Percentiles rank a stretch among this genome's conserved stretches.
Evolutionary conservation across 805 yeast species (phyloP).

Genomic region (Ogataea glucozyma): DNA sequence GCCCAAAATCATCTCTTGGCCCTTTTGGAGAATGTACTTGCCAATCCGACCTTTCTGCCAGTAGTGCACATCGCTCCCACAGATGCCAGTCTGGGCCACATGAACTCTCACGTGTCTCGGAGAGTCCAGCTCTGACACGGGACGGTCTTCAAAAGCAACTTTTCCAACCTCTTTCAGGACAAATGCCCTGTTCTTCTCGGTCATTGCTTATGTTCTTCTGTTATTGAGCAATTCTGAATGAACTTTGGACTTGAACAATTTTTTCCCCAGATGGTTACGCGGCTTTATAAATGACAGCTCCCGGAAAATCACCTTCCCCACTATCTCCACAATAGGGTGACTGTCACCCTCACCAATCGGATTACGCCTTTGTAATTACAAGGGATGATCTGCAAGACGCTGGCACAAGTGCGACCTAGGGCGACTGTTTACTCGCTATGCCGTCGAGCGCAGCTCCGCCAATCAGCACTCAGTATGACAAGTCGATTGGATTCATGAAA

Average conservation of each 20-base stretch:
- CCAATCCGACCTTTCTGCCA: slow-evolving; percentile 47
- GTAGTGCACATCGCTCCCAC: slow-evolving; percentile 87
- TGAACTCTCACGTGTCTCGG: slow-evolving; percentile 70
- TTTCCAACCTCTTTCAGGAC: slow-evolving; percentile 65
- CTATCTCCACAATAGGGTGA: slow-evolving; percentile 1
- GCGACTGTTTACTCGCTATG: no score
- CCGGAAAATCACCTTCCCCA: no score
- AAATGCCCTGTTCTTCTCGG: slow-evolving; percentile 44
- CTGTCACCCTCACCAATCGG: no score
- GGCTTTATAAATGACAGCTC: no score
- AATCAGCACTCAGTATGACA: no score
- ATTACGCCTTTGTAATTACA: no score
- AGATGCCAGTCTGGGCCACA: slow-evolving; percentile 81
- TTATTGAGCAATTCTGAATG: not conserved
- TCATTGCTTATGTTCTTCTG: not conserved
- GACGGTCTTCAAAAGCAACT: slow-evolving; percentile 65
- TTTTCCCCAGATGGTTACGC: no score
- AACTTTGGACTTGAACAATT: not conserved
- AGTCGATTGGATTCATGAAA: no score
- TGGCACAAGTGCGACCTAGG: no score
- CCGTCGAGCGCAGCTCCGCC: no score
- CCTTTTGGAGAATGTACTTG: slow-evolving; percentile 17
- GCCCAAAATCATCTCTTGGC: slow-evolving; percentile 67
- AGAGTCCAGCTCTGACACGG: slow-evolving; percentile 58
- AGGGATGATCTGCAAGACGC: no score